Base-by-base conservation (phyloP, 441 rosid species). In the Adansonia gregorii region DNA sequence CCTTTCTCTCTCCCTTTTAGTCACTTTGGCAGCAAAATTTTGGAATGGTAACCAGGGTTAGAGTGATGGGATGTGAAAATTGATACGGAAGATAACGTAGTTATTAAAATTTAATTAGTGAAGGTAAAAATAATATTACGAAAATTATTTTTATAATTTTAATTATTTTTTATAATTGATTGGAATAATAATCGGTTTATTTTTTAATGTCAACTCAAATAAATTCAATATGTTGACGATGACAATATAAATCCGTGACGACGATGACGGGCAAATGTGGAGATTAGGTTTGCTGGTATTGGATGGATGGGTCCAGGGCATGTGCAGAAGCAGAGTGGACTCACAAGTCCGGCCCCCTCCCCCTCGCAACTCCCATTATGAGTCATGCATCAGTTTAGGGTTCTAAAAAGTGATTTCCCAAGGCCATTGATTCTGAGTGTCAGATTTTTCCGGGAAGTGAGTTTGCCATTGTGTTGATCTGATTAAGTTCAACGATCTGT, bases 211-310 rank as follows among this genome's bases (percentile, higher is more conserved):
- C 35, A 31, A 31, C 3, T 31, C 3, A 31, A 31, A 31, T 31
- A 31, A n/a, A 54, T 54, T 15, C 58, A 54, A 54, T 54, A 5
- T 2, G 58, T 54, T 15, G 3, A n/a, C n/a, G 58, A 54, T n/a
- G 58, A n/a, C 7, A 54, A 54, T n/a, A 4, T 54, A 55, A n/a
- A 31, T 31, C 35, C 35, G 22, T 55, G 22, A 0, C 2, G 66
- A 48, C 71, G 84, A 83, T 78, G 31, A 63, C 14, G 67, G 67
- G 8, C 27, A 35, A 22, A 8, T 31, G 9, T 61, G 67, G 41
- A 4, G 12, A 61, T 71, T 86, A 76, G 90, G 86, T 85, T 83
- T 69, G 76, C 75, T 76, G 81, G 76, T 59, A 81, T 61, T 81
- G 54, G 72, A 60, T 60, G 67, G 72, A 64, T 31, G 82, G 84